Evolutionary conservation across 192 early-diverging fungal species (phyloP).

Genomic region (Anaeromyces robustus): DNA sequence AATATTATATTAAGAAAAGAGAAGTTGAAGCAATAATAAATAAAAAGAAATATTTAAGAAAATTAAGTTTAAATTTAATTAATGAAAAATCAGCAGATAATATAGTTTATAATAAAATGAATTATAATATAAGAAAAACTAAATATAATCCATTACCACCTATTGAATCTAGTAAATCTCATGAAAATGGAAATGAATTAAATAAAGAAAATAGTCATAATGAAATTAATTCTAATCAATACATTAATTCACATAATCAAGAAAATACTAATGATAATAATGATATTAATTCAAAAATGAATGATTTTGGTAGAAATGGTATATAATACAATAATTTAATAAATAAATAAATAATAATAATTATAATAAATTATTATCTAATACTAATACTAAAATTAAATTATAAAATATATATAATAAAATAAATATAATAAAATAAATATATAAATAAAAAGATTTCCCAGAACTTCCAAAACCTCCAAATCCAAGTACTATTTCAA

Average conservation of each 20-base stretch:
- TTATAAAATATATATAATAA: not conserved
- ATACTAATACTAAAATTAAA: not conserved
- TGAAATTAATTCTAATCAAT: too few relatives aligned
- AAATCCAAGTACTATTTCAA: not conserved
- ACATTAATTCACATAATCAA: too few relatives aligned
- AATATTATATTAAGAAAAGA: not conserved
- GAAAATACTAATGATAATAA: too few relatives aligned
- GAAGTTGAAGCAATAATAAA: not conserved
- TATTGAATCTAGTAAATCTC: too few relatives aligned
- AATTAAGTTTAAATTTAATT: not conserved
- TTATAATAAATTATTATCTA: conserved; percentile 1
- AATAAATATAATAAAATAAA: too few relatives aligned
- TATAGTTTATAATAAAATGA: too few relatives aligned
- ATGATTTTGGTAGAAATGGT: not conserved
- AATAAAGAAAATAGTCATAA: too few relatives aligned
- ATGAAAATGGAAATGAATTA: too few relatives aligned
- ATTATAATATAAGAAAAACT: too few relatives aligned
- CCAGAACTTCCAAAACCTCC: not conserved
- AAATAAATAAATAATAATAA: conserved; percentile 6
- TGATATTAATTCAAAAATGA: too few relatives aligned
- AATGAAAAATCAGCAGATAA: conserved; percentile 2
- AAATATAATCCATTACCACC: too few relatives aligned
- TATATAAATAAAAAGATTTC: not conserved
- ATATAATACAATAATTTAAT: conserved; percentile 15
- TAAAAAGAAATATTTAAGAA: not conserved